These are phyloP conservation scores for Nicotiana tomentosiformis DNA, from an alignment of 257 asterid species.

Conservation along the genomic window DNA sequence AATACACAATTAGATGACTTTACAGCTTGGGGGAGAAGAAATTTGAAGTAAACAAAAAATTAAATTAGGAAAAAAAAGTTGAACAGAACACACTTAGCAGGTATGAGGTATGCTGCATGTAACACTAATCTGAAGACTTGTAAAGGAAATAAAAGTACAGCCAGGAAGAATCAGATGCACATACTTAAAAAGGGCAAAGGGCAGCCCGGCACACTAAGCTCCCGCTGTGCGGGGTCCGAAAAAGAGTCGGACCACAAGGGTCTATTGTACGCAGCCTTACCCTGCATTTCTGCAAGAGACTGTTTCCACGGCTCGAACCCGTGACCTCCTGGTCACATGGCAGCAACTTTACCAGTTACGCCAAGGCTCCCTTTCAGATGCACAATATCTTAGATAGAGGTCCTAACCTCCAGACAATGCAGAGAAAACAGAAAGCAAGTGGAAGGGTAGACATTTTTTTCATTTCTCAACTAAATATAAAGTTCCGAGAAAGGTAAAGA, in stretches of 20 bases:
- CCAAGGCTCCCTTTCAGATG: too few relatives aligned
- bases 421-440: slow-evolving; percentile 7
- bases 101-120: background rate
- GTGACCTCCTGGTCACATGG: too few relatives aligned
- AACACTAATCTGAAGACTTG: background rate
- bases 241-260: too few relatives aligned
- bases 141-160: background rate
- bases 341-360: too few relatives aligned
- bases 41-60: background rate
- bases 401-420: background rate
- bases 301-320: too few relatives aligned
- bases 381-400: background rate
- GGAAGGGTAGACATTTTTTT: background rate
- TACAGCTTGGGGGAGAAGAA: background rate
- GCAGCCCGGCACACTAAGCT: too few relatives aligned
- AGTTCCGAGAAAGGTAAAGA: background rate
- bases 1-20: slow-evolving; percentile 25
- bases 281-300: too few relatives aligned
- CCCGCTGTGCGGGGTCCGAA: too few relatives aligned
- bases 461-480: background rate
- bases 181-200: background rate
- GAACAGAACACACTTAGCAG: background rate
- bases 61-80: background rate
- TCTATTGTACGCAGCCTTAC: too few relatives aligned
- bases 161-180: background rate